Evolutionary conservation across 768 basidiomycete species (phyloP).

Genomic region (Mycena indigotica): DNA sequence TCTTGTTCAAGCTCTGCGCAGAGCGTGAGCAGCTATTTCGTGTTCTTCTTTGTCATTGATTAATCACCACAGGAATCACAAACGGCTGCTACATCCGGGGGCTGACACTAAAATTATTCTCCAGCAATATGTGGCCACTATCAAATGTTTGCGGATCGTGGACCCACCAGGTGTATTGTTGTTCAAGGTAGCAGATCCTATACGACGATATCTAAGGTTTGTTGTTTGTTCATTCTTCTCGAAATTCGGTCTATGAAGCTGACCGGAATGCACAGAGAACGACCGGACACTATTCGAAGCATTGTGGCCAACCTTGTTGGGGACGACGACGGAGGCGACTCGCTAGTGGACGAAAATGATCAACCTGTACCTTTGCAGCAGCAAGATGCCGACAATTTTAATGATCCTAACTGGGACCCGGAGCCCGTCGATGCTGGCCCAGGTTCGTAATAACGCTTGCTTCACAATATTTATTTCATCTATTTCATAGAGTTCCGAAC

Average conservation of each 20-base stretch:
- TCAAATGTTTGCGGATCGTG: slow-evolving; percentile 85
- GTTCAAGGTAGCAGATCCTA: slow-evolving; percentile 92
- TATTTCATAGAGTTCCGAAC: slow-evolving; percentile 70
- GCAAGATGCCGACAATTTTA: slow-evolving; percentile 80
- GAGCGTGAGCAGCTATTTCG: slow-evolving; percentile 56
- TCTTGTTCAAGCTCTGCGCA: slow-evolving; percentile 76
- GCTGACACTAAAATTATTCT: slow-evolving; percentile 93
- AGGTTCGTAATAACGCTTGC: slow-evolving; percentile 49
- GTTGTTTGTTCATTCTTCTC: slow-evolving; percentile 7
- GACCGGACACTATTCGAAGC: slow-evolving; percentile 90
- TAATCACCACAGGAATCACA: slow-evolving; percentile 61
- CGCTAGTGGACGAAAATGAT: slow-evolving; percentile 83
- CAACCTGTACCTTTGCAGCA: slow-evolving; percentile 76
- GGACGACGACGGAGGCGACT: slow-evolving; percentile 78
- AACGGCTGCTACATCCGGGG: slow-evolving; percentile 91
- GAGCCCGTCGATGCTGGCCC: slow-evolving; percentile 97
- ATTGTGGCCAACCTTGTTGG: slow-evolving; percentile 92
- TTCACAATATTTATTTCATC: neutral
- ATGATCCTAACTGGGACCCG: slow-evolving; percentile 92
- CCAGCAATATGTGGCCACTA: slow-evolving; percentile 87
- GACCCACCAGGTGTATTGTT: slow-evolving; percentile 93
- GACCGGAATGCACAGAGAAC: slow-evolving; percentile 52
- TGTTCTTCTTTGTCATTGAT: neutral
- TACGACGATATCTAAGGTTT: slow-evolving; percentile 84
- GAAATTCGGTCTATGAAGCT: neutral